Percentiles rank a stretch among this genome's conserved stretches.
Evolutionary conservation across 257 asterid genomes (phyloP).

Genomic region (Gentiana macrophylla): DNA sequence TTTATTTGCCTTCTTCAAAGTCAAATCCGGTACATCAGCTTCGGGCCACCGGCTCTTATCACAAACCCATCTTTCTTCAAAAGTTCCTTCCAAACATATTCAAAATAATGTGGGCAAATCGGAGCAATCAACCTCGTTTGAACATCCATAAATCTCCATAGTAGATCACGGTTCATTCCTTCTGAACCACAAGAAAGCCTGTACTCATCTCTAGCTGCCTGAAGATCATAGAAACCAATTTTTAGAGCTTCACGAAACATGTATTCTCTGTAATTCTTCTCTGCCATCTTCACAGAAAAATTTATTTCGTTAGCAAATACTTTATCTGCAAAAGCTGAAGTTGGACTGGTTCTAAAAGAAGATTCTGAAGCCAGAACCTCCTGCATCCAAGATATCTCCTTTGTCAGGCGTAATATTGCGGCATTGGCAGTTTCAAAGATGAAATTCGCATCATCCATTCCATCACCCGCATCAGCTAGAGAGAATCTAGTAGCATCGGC

Average conservation of each 20-base stretch:
- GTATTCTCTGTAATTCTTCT: constrained; percentile 60
- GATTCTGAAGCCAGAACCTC: constrained; percentile 55
- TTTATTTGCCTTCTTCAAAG: constrained; percentile 62
- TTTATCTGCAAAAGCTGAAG: constrained; percentile 53
- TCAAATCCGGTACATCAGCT: constrained; percentile 58
- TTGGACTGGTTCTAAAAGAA: constrained; percentile 44
- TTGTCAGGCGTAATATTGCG: constrained; percentile 83
- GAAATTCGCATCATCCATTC: constrained; percentile 95
- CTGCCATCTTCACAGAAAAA: constrained; percentile 57
- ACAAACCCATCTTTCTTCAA: constrained; percentile 64
- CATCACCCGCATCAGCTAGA: constrained; percentile 98
- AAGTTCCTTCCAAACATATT: constrained; percentile 62
- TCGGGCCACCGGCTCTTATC: constrained; percentile 70
- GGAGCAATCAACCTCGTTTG: constrained; percentile 73
- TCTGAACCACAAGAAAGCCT: constrained; percentile 76
- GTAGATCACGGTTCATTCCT: constrained; percentile 62
- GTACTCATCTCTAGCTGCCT: constrained; percentile 85
- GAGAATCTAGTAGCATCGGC: constrained; percentile 95
- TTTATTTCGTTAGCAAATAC: constrained; percentile 82
- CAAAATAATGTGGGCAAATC: constrained; percentile 80
- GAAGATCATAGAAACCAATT: constrained; percentile 81
- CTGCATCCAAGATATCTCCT: constrained; percentile 84
- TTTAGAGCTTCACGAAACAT: constrained; percentile 84
- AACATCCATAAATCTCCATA: constrained; percentile 73
- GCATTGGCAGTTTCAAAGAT: constrained; percentile 90